Evolutionary conservation across 192 early-diverging fungal species (phyloP).

Genomic region (Cladochytrium replicatum): DNA sequence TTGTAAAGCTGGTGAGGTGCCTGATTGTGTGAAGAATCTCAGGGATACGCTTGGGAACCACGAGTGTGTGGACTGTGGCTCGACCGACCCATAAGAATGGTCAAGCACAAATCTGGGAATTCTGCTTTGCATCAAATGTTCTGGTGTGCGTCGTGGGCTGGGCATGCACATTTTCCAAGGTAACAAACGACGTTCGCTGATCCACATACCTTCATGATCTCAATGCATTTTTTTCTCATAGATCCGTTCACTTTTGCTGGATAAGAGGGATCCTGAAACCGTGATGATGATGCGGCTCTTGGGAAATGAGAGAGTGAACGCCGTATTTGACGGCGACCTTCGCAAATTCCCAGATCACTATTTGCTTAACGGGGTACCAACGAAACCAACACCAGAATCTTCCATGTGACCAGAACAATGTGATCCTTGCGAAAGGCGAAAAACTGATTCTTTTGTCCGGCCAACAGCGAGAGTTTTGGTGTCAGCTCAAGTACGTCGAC

Average conservation of each 20-base stretch:
- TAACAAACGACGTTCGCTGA: too few species aligned
- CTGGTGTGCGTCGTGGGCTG: constrained; percentile 76
- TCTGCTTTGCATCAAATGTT: constrained; percentile 71
- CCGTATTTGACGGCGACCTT: constrained; percentile 11
- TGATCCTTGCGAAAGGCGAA: neutral
- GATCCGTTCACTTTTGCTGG: constrained; percentile 56
- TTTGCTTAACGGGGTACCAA: neutral
- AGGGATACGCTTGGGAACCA: constrained; percentile 20
- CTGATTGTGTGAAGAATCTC: neutral
- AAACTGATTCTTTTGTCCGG: neutral
- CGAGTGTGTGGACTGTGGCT: constrained; percentile 42
- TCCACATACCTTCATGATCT: too few species aligned
- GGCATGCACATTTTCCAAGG: constrained; percentile 76
- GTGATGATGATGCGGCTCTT: constrained; percentile 60
- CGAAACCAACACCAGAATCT: neutral
- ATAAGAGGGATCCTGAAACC: constrained; percentile 71
- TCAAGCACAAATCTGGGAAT: constrained; percentile 68
- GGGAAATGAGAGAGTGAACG: constrained; percentile 63
- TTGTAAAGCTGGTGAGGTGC: neutral
- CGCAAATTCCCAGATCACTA: too few species aligned
- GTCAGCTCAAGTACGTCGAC: constrained; percentile 20
- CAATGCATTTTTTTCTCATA: too few species aligned
- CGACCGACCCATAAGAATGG: constrained; percentile 59
- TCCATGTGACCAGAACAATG: neutral
- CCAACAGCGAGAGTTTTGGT: neutral